Base-by-base conservation (phyloP, 208 protist species). In the Crithidia thermophila region DNA sequence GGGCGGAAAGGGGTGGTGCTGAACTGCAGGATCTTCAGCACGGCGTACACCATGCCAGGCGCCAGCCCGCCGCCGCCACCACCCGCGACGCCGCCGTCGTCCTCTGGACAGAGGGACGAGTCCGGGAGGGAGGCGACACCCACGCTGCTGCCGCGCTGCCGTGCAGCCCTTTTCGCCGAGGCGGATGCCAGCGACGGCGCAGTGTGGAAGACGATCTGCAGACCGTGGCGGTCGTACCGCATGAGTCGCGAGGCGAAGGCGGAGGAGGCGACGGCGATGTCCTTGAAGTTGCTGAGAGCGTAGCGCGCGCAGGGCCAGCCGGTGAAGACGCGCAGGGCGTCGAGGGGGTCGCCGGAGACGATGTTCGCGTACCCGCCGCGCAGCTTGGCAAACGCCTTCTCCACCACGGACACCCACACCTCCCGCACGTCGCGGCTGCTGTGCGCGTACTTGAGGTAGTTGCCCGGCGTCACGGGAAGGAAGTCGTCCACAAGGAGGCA, bases 351-450 rank as follows among this genome's bases (percentile, higher is more conserved):
- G 23, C 89, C 89, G 39, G 67, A 62, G 43, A 72, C 33, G 62
- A 94, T 87, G 36, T 59, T 79, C 13, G 55, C 67, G 69, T 93
- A 94, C 47, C 75, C 79, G 53, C 86, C 90, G 43, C 20, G 60
- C 18, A 93, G 5, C 62, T 93, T 94, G 0, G 88, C 88, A 39
- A 87, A 94, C 2, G 84, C 90, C 69, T 95, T 95, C 70, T 94
- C 80, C 55, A 93, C 45, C 34, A 96, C 51, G n/a, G 69, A 67
- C 34, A 93, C 71, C 90, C 90, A 94, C 53, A 94, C 39, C 75
- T 93, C 84, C 55, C 79, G 69, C 39, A 67, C 62, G 52, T 89
- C 84, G 51, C 72, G 72, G 16, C 50, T 30, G 37, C 78, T 79
- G 43, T 85, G 78, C 21, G 71, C 74, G 61, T 69, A 92, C 37